phyloP scores from a whole-genome alignment of 2,329 filamentous ascomycete species.

The Juglanconis sp. region DNA sequence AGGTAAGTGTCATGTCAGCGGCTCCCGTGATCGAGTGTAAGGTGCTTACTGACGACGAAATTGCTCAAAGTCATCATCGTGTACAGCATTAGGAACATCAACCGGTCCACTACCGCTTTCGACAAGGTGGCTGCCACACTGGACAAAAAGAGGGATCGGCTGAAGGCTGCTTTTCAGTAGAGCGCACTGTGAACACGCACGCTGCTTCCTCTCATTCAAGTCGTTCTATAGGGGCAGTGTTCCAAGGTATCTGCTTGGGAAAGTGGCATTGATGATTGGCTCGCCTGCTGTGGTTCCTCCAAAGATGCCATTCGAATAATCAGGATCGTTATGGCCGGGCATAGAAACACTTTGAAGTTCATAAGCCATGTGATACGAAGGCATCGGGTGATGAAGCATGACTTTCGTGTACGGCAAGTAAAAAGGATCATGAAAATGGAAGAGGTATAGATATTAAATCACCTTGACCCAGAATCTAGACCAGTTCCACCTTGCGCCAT shows the following conservation, averaged over 20 bases:
- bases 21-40: background rate
- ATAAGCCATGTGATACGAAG: too few species aligned
- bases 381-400: too few species aligned
- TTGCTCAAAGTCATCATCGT: slow-evolving; percentile 2
- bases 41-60: background rate
- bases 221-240: too few species aligned
- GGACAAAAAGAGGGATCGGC: slow-evolving; percentile 5
- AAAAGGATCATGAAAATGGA: background rate
- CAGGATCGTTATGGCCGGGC: too few species aligned
- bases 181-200: too few species aligned
- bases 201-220: too few species aligned
- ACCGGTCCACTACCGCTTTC: slow-evolving; percentile 10
- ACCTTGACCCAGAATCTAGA: background rate
- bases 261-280: too few species aligned
- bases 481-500: background rate
- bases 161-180: slow-evolving; percentile 5
- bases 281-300: too few species aligned
- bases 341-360: too few species aligned
- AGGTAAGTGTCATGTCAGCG: slow-evolving; percentile 36
- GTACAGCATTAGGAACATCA: slow-evolving; percentile 6
- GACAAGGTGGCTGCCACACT: slow-evolving; percentile 9
- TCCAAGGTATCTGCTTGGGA: too few species aligned
- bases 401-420: background rate
- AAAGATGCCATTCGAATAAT: too few species aligned
- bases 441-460: background rate